Percentiles rank a stretch among this genome's conserved stretches.
These are phyloP conservation scores for Pleodorina starrii DNA, from an alignment of 139 green algal genomes.

Conservation along the genomic window DNA sequence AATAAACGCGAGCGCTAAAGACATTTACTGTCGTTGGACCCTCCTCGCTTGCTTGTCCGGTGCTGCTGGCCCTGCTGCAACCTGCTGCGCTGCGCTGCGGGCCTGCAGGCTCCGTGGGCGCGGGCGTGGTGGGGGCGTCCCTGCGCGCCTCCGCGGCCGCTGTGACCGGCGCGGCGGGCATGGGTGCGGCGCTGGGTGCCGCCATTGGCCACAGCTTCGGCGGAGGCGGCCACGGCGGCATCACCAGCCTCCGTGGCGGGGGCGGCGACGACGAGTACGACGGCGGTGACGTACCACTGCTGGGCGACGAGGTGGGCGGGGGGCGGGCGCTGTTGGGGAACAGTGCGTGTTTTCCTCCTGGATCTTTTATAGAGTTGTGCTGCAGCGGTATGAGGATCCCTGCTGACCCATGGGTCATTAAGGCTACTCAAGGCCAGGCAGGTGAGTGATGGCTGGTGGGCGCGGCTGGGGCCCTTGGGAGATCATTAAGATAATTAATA, in stretches of 20 bases:
- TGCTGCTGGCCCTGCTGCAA: neutral
- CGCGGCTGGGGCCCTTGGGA: neutral
- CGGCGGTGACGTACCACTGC: slow-evolving; percentile 28
- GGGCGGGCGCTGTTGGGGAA: neutral
- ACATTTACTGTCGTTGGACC: too few relatives aligned
- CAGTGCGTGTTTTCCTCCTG: neutral
- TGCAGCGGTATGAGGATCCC: too few relatives aligned
- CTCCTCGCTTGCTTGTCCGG: too few relatives aligned
- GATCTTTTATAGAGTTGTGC: neutral
- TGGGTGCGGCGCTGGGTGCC: slow-evolving; percentile 1
- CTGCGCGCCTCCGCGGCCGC: neutral
- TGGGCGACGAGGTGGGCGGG: slow-evolving; percentile 7
- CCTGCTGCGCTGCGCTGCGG: too few relatives aligned
- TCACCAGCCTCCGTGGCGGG: neutral
- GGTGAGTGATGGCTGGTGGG: too few relatives aligned
- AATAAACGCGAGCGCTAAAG: too few relatives aligned
- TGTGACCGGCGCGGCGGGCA: slow-evolving; percentile 3
- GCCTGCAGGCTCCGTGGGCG: slow-evolving; percentile 27
- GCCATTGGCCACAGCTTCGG: neutral
- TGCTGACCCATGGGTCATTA: neutral
- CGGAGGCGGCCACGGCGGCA: neutral
- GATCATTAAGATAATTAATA: neutral
- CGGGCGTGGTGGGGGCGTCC: neutral
- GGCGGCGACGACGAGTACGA: neutral
- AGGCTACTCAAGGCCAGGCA: neutral